A percentile compares a stretch with the other conserved stretches of the same genome.
These are phyloP conservation scores for Vaccinium myrtillus DNA, from an alignment of 148 eudicot species.

Conservation along the genomic window DNA sequence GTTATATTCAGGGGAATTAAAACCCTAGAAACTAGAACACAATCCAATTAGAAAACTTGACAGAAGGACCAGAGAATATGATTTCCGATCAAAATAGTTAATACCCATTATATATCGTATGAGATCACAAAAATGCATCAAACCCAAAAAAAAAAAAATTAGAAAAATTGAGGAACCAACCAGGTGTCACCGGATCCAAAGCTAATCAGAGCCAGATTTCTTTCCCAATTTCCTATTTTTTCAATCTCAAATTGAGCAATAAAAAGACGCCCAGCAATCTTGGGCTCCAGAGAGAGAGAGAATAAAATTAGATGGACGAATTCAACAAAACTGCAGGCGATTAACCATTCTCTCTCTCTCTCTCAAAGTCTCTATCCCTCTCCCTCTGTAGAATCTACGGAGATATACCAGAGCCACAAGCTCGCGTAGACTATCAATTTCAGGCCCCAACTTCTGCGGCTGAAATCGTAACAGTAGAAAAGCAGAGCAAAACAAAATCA, in stretches of 20 bases:
- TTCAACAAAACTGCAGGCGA: slow-evolving; percentile 11
- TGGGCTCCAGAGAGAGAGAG: background rate
- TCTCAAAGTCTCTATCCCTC: background rate
- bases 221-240: background rate
- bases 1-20: background rate
- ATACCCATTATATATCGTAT: background rate
- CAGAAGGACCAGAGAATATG: background rate
- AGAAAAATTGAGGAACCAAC: slow-evolving; percentile 5
- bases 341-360: slow-evolving; percentile 1
- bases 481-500: background rate
- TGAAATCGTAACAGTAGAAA: background rate
- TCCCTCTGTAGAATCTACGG: background rate
- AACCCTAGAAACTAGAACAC: slow-evolving; percentile 6
- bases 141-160: background rate
- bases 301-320: background rate
- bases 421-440: background rate
- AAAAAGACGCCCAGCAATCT: background rate
- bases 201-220: background rate
- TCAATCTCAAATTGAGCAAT: background rate
- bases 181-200: background rate
- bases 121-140: background rate
- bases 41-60: background rate
- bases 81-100: background rate
- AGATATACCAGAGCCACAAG: background rate
- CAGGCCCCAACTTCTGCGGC: background rate